These are phyloP conservation scores for Penicillium herquei DNA, from an alignment of 495 filamentous ascomycete species.

Conservation along the genomic window DNA sequence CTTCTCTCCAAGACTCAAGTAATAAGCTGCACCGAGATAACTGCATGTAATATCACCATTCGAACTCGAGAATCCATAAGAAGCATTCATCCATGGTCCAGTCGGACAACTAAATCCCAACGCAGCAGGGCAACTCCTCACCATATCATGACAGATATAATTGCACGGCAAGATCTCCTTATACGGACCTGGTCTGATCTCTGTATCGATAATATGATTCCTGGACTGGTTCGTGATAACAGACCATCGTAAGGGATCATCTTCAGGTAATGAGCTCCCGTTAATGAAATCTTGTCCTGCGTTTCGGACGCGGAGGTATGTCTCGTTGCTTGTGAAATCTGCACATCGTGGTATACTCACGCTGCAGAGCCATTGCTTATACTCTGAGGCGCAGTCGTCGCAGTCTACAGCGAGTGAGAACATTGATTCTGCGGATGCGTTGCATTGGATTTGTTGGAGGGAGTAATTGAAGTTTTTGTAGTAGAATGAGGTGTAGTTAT, in stretches of 20 bases:
- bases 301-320: constrained; percentile 66
- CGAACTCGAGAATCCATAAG: constrained; percentile 58
- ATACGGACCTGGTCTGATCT: constrained; percentile 81
- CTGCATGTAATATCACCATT: constrained; percentile 54
- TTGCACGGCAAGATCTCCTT: constrained; percentile 88
- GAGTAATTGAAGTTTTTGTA: constrained; percentile 79
- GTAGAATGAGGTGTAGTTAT: constrained; percentile 55
- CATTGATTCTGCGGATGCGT: constrained; percentile 62
- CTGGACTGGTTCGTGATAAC: constrained; percentile 53
- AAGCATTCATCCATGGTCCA: constrained; percentile 53
- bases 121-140: constrained; percentile 77
- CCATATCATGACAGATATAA: constrained; percentile 78
- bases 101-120: constrained; percentile 78
- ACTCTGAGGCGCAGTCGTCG: constrained; percentile 70
- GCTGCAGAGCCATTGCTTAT: constrained; percentile 92
- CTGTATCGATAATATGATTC: constrained; percentile 66
- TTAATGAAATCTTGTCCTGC: constrained; percentile 67
- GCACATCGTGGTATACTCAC: constrained; percentile 89
- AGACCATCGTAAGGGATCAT: constrained; percentile 30
- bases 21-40: constrained; percentile 56
- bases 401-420: constrained; percentile 82
- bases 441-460: constrained; percentile 80
- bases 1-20: constrained; percentile 34
- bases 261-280: constrained; percentile 47
- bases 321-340: constrained; percentile 61